Base-by-base conservation (phyloP, 805 yeast genomes). In the Starmera quercuum region DNA sequence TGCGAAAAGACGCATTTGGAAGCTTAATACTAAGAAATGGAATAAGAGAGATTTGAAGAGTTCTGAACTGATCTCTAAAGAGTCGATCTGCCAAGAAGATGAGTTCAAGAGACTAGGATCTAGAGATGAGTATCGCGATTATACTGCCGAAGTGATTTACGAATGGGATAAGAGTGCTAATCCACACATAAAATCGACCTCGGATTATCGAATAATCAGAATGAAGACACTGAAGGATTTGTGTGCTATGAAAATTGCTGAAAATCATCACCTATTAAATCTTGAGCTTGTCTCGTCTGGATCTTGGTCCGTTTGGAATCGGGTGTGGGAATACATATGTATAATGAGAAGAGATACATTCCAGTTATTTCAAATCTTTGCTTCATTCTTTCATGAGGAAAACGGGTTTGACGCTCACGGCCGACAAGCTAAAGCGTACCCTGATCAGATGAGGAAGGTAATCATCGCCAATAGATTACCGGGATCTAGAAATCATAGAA, bases 401-500 rank as follows among this genome's bases (percentile, higher is more conserved):
- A 15, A n/a, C 35, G 1, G 25, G 4, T 54, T 54, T 33, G 16
- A 31, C 1, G 19, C 46, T 11, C 58, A 54, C 33, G 19, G 23
- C 14, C 19, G 12, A 26, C 9, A 9, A 6, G 10, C 7, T 13
- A n/a, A n/a, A 15, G 28, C 7, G 8, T 26, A 15, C 7, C 28
- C 28, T 3, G 10, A 13, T 13, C 16, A 16, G 16, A 26, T 15
- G 15, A 18, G 17, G 9, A 10, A 26, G 11, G 7, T 10, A 9
- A 2, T 26, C 7, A n/a, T n/a, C n/a, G n/a, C n/a, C n/a, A n/a
- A n/a, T n/a, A n/a, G n/a, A n/a, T n/a, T n/a, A n/a, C n/a, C n/a
- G n/a, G n/a, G n/a, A n/a, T n/a, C n/a, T n/a, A n/a, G n/a, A n/a
- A 49, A 47, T 23, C 64, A 60, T 36, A 36, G 67, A 20, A 42